Evolutionary conservation across 495 filamentous ascomycete species (phyloP), one percentile per base, ranked within the genome.

Genomic region (Pseudevernia furfuracea): DNA sequence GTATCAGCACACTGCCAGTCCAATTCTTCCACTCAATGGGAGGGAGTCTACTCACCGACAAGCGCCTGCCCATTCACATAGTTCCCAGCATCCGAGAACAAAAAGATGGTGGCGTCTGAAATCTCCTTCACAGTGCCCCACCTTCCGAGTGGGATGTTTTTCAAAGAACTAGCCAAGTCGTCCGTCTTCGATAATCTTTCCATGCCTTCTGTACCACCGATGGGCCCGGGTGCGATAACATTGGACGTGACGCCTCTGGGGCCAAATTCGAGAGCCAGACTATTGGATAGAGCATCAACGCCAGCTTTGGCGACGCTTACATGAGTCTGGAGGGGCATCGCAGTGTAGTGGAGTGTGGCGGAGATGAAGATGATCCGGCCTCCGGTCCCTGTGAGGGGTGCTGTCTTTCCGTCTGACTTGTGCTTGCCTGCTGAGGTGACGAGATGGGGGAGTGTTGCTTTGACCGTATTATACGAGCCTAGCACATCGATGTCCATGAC

Each of bases 401-500:
- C 14, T 8, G 65, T 64, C 25, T 61, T 74, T 9, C 79, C 74
- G 66, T 82, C 79, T 36, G 82, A 77, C 55, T 71, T 75, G 69
- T 87, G 85, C 71, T 84, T 84, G 9, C 73, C 68, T 1, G 87
- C 91, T 1, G 91, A 96, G 70, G 82, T 81, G 30, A 90, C 70
- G 46, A 98, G 82, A 69, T 96, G 80, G 0, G 89, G 87, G 10
- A 96, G 74, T 0, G 89, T 91, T 3, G 94, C 93, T 77, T 98
- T 98, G 68, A 96, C 80, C 10, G 91, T 96, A 75, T 97, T 95
- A 75, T 88, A 98, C 7, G 90, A 94, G 36, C 94, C 94, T 36
- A 96, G 74, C 1, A 96, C 86, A 72, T 98, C 94, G 70, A 98
- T 98, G 55, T 98, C 94, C 67, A 98, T 92, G 48, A 98, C 94